These are phyloP conservation scores for Brasilioporus rufonigricans DNA, from an alignment of 768 basidiomycete species.

Conservation along the genomic window DNA sequence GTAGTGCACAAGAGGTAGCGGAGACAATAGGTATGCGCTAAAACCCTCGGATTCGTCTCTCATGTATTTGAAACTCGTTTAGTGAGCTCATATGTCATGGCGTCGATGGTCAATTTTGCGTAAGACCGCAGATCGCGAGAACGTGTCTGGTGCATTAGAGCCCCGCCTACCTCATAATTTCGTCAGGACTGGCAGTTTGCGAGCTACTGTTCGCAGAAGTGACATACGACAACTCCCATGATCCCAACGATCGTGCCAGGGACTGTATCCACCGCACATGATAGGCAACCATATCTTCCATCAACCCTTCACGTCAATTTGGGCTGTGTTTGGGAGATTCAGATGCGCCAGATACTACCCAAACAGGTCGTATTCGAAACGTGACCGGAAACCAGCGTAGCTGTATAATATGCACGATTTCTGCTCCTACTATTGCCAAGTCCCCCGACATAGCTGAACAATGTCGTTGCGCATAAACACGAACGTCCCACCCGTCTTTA, in stretches of 20 bases:
- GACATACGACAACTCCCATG: constrained; percentile 1
- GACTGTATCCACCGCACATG: constrained; percentile 14
- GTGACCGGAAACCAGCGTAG: constrained; percentile 16
- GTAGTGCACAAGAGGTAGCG: neutral
- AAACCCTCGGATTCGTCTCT: constrained; percentile 18
- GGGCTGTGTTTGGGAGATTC: constrained; percentile 11
- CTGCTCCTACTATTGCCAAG: neutral
- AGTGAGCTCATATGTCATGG: constrained; percentile 6
- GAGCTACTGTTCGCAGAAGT: constrained; percentile 2
- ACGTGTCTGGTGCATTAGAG: constrained; percentile 13
- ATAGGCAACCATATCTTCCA: constrained; percentile 9
- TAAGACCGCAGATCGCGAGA: constrained; percentile 11
- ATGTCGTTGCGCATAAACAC: constrained; percentile 34
- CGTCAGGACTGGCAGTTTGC: constrained; percentile 2
- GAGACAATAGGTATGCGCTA: constrained; percentile 8
- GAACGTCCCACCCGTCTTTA: constrained; percentile 21
- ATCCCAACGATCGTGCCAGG: constrained; percentile 20
- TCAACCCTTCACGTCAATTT: constrained; percentile 13
- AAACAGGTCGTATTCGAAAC: constrained; percentile 24
- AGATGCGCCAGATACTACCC: constrained; percentile 9
- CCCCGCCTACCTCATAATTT: neutral
- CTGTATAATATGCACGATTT: constrained; percentile 22
- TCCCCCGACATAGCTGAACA: constrained; percentile 13
- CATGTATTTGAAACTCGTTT: constrained; percentile 19
- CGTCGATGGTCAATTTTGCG: constrained; percentile 13